These are phyloP conservation scores for Metarhizium rileyi DNA, from an alignment of 2,329 filamentous ascomycete species.

Conservation along the genomic window DNA sequence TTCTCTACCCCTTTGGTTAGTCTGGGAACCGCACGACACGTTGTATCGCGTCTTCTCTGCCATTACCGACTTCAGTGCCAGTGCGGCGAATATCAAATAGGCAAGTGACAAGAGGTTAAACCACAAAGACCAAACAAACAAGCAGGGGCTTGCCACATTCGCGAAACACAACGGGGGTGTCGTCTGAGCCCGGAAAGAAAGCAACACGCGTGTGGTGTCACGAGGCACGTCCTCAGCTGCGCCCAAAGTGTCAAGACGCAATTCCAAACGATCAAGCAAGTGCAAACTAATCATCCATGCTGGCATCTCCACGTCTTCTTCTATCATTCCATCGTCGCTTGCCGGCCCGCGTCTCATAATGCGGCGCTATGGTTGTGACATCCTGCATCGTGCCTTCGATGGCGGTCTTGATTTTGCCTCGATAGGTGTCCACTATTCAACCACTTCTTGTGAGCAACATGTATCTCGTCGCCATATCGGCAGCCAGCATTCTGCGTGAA, in stretches of 20 bases:
- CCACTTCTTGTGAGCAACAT: slow-evolving; percentile 5
- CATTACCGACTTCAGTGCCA: background rate
- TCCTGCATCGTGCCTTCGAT: slow-evolving; percentile 74
- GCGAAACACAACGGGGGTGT: background rate
- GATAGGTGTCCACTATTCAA: slow-evolving; percentile 77
- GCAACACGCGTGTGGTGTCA: background rate
- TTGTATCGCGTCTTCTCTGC: background rate
- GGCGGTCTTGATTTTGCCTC: slow-evolving; percentile 78
- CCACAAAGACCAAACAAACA: background rate
- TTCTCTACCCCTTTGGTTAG: background rate
- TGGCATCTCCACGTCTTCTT: slow-evolving; percentile 26
- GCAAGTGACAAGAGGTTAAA: background rate
- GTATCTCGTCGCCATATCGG: background rate
- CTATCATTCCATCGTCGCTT: slow-evolving; percentile 67
- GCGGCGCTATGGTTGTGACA: slow-evolving; percentile 61
- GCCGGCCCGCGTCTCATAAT: slow-evolving; percentile 81
- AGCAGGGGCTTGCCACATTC: background rate
- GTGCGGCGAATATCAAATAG: background rate
- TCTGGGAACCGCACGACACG: background rate
- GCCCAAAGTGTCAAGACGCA: background rate
- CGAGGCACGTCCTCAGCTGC: too few relatives aligned
- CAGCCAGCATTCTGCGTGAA: background rate
- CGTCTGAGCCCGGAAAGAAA: background rate
- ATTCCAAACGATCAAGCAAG: background rate
- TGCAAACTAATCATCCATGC: slow-evolving; percentile 18